A percentile compares a stretch with the other conserved stretches of the same genome.
These are phyloP conservation scores for Pisolithus thermaeus DNA, from an alignment of 1,284 basidiomycete genomes.

Conservation along the genomic window DNA sequence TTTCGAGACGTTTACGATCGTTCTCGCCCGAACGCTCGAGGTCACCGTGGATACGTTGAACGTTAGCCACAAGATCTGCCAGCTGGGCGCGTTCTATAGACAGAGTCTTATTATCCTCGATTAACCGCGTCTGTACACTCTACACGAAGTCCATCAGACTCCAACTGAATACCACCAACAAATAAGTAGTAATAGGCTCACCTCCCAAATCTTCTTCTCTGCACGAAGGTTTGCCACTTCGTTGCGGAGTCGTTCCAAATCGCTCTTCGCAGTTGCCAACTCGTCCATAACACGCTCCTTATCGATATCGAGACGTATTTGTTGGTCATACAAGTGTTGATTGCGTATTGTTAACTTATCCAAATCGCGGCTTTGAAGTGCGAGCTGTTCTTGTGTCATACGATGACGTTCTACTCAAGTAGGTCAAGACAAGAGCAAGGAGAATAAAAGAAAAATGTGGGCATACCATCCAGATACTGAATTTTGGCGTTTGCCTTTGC, in stretches of 20 bases:
- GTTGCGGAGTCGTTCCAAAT: slow-evolving; percentile 71
- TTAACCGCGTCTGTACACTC: slow-evolving; percentile 73
- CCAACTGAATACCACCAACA: too few species aligned
- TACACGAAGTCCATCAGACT: slow-evolving; percentile 22
- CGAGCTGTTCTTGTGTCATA: slow-evolving; percentile 58
- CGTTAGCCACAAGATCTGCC: slow-evolving; percentile 80
- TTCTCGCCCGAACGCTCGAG: slow-evolving; percentile 79
- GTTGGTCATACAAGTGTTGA: slow-evolving; percentile 62
- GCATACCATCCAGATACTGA: slow-evolving; percentile 64
- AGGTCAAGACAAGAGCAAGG: not conserved
- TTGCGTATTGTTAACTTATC: slow-evolving; percentile 60
- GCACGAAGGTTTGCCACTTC: slow-evolving; percentile 83
- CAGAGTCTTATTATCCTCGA: slow-evolving; percentile 80
- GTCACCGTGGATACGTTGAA: slow-evolving; percentile 87
- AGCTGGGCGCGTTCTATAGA: slow-evolving; percentile 79
- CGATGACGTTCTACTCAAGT: slow-evolving; percentile 53
- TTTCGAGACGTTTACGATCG: slow-evolving; percentile 74
- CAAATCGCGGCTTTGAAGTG: slow-evolving; percentile 51
- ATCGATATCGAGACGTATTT: slow-evolving; percentile 62
- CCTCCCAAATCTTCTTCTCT: slow-evolving; percentile 92
- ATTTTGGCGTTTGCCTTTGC: slow-evolving; percentile 80
- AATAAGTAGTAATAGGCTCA: slow-evolving; percentile 29
- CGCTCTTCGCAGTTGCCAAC: slow-evolving; percentile 48
- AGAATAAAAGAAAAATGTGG: slow-evolving; percentile 1
- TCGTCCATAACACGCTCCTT: slow-evolving; percentile 61